Base-by-base conservation (phyloP, 129 eudicot genomes). In the Saposhnikovia divaricata region DNA sequence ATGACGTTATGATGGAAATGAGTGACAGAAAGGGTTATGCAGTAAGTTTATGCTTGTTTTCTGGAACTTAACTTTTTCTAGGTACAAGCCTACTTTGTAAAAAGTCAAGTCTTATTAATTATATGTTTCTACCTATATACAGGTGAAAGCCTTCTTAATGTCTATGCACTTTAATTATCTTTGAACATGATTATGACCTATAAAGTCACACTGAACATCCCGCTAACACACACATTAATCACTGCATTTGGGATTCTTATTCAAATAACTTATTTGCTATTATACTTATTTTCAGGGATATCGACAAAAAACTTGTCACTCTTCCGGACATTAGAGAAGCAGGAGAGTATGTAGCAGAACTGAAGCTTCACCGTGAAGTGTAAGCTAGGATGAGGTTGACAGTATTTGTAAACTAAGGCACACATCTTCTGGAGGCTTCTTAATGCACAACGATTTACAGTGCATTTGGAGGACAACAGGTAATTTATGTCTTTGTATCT, bases 301-400 rank as follows among this genome's bases (percentile, higher is more conserved):
- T 96, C 83, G 99, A 96, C 83, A 96, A 96, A 84, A 88, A 87
- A 80, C 77, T 92, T 78, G 91, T 96, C 42, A 75, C 89, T 57
- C 79, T 96, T 42, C 99, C 98, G 1, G 99, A 96, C 77, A 96
- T 96, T 80, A 87, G 98, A 81, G 99, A 96, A 90, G 89, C 95
- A 3, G 99, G 99, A 47, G 99, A 90, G 81, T 92, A 92, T 79
- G 75, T 87, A 40, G 99, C 94, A 53, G 98, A 96, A 83, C 46
- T 96, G 76, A 90, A 90, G 89, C 96, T 92, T 83, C 99, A 96
- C 78, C 98, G 98, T 25, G 99, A 96, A 3, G 95, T 96, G 75
- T 85, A 84, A 53, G 99, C 99, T 86, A 90, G 83, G 82, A 89
- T 92, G 47, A 87, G 95, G 81, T 31, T 96, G 87, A 90, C 44